A percentile compares a stretch with the other conserved stretches of the same genome.
These are phyloP conservation scores for Exophiala oligosperma DNA, from an alignment of 2,329 filamentous ascomycete genomes.

Conservation along the genomic window DNA sequence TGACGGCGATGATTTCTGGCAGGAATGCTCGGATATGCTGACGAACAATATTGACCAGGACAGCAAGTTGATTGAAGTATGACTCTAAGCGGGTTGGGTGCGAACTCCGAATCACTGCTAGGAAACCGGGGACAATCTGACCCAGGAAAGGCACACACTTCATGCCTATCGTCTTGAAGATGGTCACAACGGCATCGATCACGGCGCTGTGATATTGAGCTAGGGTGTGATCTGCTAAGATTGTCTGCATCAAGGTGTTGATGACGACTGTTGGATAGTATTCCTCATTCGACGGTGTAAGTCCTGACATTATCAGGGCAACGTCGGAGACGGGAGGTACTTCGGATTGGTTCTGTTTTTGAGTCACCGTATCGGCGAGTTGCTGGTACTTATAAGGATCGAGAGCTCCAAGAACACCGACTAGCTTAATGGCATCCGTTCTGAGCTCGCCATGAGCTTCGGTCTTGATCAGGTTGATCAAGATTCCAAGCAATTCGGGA, in stretches of 20 bases:
- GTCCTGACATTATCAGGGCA: conserved; percentile 93
- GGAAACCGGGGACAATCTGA: conserved; percentile 90
- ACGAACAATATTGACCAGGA: conserved; percentile 89
- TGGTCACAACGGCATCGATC: conserved; percentile 97
- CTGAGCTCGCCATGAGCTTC: conserved; percentile 84
- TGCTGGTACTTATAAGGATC: conserved; percentile 94
- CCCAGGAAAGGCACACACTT: conserved; percentile 95
- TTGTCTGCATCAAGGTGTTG: conserved; percentile 81
- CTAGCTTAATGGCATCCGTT: conserved; percentile 92
- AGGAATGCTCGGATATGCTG: conserved; percentile 94
- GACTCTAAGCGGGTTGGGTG: conserved; percentile 78
- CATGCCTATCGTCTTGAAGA: conserved; percentile 92
- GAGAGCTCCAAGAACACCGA: conserved; percentile 90
- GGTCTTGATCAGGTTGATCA: conserved; percentile 91
- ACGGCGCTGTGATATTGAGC: conserved; percentile 89
- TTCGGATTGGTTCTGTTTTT: conserved; percentile 70
- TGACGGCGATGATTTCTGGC: conserved; percentile 78
- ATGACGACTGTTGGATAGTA: conserved; percentile 99
- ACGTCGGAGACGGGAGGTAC: conserved; percentile 81
- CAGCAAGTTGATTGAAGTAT: conserved; percentile 95
- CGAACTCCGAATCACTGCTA: conserved; percentile 82
- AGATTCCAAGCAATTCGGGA: conserved; percentile 84
- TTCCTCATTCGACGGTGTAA: conserved; percentile 95
- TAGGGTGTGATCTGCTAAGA: conserved; percentile 86
- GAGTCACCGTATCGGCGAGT: conserved; percentile 76